Base-by-base conservation (phyloP, 169 alveolate genomes). In the Amoebophrya sp. region DNA sequence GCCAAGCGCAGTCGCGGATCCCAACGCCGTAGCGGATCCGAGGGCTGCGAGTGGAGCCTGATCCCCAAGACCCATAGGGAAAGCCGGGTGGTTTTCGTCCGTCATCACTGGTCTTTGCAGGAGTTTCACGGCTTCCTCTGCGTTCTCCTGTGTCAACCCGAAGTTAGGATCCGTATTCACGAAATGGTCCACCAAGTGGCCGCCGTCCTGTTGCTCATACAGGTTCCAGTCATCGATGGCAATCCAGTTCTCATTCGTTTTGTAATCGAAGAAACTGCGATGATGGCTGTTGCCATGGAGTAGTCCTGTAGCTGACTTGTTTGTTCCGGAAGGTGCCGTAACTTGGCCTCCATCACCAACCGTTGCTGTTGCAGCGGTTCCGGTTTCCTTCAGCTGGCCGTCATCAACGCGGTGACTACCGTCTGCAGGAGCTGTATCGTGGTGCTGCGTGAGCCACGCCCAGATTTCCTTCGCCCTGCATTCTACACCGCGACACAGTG, bases 221-320 rank as follows among this genome's bases (percentile, higher is more conserved):
- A 65, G n/a, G 83, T 65, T 18, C 83, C 83, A 65, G n/a, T 65
- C 83, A 36, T 65, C 83, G 38, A 65, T 1, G n/a, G 83, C 83
- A 36, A 65, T 26, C 83, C 83, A 65, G 26, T 65, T 65, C 10
- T 36, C 83, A n/a, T n/a, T n/a, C n/a, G n/a, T n/a, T n/a, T n/a
- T n/a, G n/a, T n/a, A n/a, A n/a, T n/a, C n/a, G n/a, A n/a, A n/a
- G n/a, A n/a, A n/a, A n/a, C n/a, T n/a, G n/a, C n/a, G n/a, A n/a
- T n/a, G n/a, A n/a, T n/a, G n/a, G n/a, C n/a, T n/a, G n/a, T n/a
- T n/a, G n/a, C n/a, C n/a, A n/a, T n/a, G n/a, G n/a, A n/a, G n/a
- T n/a, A n/a, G n/a, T n/a, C n/a, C n/a, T n/a, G n/a, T n/a, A n/a
- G n/a, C n/a, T n/a, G n/a, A n/a, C n/a, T n/a, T n/a, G n/a, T n/a